Evolutionary conservation across 192 early-diverging fungal genomes (phyloP).

Genomic region (Coemansia sp.): DNA sequence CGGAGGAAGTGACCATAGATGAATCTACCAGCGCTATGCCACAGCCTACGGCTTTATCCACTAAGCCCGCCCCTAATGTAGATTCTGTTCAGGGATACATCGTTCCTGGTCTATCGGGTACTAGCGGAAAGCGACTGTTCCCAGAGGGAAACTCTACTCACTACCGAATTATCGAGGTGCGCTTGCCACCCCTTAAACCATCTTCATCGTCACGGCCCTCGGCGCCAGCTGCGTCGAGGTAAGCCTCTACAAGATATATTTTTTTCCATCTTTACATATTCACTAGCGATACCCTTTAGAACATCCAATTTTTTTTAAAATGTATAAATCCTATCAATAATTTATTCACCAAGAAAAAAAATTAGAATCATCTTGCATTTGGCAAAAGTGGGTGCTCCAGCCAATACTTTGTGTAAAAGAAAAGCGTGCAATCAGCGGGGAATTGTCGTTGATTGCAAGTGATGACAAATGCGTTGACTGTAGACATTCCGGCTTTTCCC

Average conservation of each 20-base stretch:
- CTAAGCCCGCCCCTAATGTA: neutral
- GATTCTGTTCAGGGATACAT: conserved; percentile 6
- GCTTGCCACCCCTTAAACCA: conserved; percentile 35
- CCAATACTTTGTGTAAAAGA: too few species aligned
- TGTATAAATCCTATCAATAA: neutral
- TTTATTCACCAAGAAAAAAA: too few species aligned
- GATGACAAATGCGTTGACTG: too few species aligned
- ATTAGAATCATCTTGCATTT: too few species aligned
- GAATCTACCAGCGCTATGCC: neutral
- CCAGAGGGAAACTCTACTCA: conserved; percentile 33
- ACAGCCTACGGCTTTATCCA: neutral
- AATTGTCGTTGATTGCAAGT: too few species aligned
- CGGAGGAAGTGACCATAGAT: neutral
- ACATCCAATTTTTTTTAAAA: neutral
- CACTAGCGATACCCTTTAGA: neutral
- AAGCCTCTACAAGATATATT: neutral
- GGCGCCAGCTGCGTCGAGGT: neutral
- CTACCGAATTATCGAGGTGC: conserved; percentile 44
- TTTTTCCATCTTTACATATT: neutral
- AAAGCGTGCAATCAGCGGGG: too few species aligned
- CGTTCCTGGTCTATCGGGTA: conserved; percentile 38
- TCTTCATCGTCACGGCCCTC: conserved; percentile 5
- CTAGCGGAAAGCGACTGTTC: conserved; percentile 28
- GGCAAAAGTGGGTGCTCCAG: too few species aligned
- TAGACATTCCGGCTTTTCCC: too few species aligned